Evolutionary conservation across 2,329 filamentous ascomycete genomes (phyloP).

Genomic region (Ceratocystis destructans): DNA sequence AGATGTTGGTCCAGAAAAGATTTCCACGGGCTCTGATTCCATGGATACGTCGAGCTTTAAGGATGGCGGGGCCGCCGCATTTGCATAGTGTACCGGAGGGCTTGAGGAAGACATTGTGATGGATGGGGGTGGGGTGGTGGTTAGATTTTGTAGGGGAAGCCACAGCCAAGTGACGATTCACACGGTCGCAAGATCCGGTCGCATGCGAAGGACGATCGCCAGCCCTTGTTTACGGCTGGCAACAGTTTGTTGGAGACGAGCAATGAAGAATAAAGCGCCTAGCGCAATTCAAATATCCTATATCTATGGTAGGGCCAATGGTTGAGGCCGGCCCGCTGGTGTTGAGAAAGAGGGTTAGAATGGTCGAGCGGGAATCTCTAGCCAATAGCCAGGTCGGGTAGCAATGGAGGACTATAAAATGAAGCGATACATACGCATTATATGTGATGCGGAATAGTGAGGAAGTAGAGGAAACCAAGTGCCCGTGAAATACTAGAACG

Average conservation of each 20-base stretch:
- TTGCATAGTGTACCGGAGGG: neutral
- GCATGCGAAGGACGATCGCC: neutral
- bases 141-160: neutral
- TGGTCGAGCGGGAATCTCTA: neutral
- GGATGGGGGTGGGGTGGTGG: neutral
- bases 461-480: neutral
- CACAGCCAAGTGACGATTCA: neutral
- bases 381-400: neutral
- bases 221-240: neutral
- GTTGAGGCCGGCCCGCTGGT: neutral
- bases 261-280: neutral
- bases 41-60: conserved; percentile 6
- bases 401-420: neutral
- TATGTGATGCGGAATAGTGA: neutral
- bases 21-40: conserved; percentile 32
- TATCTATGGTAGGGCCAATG: neutral
- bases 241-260: neutral
- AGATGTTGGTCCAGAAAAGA: conserved; percentile 38
- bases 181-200: neutral
- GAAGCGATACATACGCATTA: neutral
- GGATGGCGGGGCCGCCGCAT: neutral
- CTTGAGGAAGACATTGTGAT: neutral
- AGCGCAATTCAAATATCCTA: neutral
- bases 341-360: neutral
- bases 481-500: neutral